Base-by-base conservation (phyloP, 2,329 filamentous ascomycete genomes). In the Aspergillus sp. region DNA sequence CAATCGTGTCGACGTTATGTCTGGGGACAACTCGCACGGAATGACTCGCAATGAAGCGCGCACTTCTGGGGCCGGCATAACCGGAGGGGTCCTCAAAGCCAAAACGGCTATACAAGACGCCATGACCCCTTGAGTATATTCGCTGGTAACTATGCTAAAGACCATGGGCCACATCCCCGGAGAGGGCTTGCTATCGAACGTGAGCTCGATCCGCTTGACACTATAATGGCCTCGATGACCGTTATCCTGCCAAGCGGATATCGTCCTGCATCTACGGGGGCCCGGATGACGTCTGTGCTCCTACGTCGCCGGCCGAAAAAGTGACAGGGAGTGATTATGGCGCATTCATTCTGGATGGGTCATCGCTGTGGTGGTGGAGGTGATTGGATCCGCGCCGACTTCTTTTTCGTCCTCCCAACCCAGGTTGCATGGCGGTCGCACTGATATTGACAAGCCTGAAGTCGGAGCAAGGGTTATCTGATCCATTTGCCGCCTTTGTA, bases 211-310 rank as follows among this genome's bases (percentile, higher is more conserved):
- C n/a, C n/a, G n/a, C n/a, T 54, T 54, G 54, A 54, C 57, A 54
- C 5, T 17, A 17, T 54, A 49, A 53, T 53, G 52, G 42, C 49
- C 52, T 57, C 51, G 47, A 49, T 19, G 43, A 29, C 52, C 47
- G 52, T 57, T 52, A 44, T n/a, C 48, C 45, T 55, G 51, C 56
- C 56, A 58, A 58, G 56, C 38, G 47, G 38, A 40, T 45, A 45
- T 50, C 32, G 17, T 50, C 23, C 54, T 55, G 52, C 52, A 52
- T 54, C 54, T 38, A 47, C 41, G 25, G 47, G 47, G 50, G 52
- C 31, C 49, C 49, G 53, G 57, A 55, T 48, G 52, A 41, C 50
- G 54, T 57, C 54, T 55, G 54, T 55, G 54, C 52, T 58, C 45
- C 25, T 52, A 17, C 40, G 6, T 29, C 43, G 32, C 51, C 51